phyloP scores from a whole-genome alignment of 2,329 filamentous ascomycete genomes.

The Albifimbria verrucaria region DNA sequence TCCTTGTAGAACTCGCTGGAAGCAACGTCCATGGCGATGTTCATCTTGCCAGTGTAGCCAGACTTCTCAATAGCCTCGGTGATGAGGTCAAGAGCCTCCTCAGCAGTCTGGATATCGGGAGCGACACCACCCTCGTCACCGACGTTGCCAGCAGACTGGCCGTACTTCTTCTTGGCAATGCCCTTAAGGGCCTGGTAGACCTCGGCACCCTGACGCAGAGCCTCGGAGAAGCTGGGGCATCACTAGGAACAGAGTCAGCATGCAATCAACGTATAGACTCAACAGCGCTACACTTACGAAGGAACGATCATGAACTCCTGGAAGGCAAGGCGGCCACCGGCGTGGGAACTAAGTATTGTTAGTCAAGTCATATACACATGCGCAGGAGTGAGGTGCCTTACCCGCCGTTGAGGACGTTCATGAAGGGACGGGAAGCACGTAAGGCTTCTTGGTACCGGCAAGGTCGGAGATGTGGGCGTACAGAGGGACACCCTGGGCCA shows the following conservation, averaged over 20 bases:
- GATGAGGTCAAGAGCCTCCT: constrained; percentile 97
- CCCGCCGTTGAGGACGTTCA: constrained; percentile 86
- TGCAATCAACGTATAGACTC: not conserved
- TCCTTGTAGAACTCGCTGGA: constrained; percentile 99
- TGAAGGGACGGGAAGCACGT: constrained; percentile 89
- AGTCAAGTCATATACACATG: constrained; percentile 10
- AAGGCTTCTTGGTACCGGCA: constrained; percentile 87
- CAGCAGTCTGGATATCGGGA: constrained; percentile 94
- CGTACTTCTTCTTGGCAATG: constrained; percentile 99
- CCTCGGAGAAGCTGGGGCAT: constrained; percentile 92
- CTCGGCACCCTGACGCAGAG: constrained; percentile 92
- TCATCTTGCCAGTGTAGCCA: constrained; percentile 92
- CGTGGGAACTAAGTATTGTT: constrained; percentile 67
- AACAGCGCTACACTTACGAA: constrained; percentile 48
- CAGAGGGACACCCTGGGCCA: constrained; percentile 70
- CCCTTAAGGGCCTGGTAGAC: constrained; percentile 98
- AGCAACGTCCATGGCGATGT: constrained; percentile 99
- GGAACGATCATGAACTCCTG: constrained; percentile 97
- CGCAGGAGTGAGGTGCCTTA: constrained; percentile 26
- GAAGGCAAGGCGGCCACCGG: constrained; percentile 92
- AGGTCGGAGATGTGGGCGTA: constrained; percentile 87
- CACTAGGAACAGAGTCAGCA: constrained; percentile 39
- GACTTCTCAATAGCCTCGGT: constrained; percentile 89
- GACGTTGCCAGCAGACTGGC: constrained; percentile 97
- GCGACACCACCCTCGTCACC: constrained; percentile 99